These are phyloP conservation scores for Clarireedia hainanense DNA, from an alignment of 2,329 filamentous ascomycete genomes.

Conservation along the genomic window DNA sequence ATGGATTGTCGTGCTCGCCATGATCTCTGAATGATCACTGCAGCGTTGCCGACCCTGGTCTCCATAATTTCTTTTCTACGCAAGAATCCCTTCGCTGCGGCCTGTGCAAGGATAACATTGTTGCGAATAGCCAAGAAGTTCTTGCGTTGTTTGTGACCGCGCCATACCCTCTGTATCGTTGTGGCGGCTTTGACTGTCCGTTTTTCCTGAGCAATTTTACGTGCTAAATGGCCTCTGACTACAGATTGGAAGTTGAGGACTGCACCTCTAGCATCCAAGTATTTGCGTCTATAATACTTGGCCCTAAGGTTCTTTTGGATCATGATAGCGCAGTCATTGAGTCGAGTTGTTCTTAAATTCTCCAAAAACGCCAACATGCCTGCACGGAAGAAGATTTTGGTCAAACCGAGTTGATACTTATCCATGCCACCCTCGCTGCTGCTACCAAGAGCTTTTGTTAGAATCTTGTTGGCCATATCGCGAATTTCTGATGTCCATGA, in stretches of 20 bases:
- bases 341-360: slow-evolving; percentile 79
- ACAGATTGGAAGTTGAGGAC: slow-evolving; percentile 75
- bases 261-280: slow-evolving; percentile 75
- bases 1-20: slow-evolving; percentile 79
- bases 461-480: slow-evolving; percentile 86
- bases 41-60: slow-evolving; percentile 86
- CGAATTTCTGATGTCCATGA: slow-evolving; percentile 92
- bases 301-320: slow-evolving; percentile 97
- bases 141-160: slow-evolving; percentile 83
- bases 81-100: slow-evolving; percentile 84
- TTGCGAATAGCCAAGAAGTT: slow-evolving; percentile 69
- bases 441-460: slow-evolving; percentile 79
- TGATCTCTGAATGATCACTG: slow-evolving; percentile 78
- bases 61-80: slow-evolving; percentile 89
- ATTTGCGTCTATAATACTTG: slow-evolving; percentile 90
- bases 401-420: slow-evolving; percentile 95
- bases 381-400: slow-evolving; percentile 98
- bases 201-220: slow-evolving; percentile 70
- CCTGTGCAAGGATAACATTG: slow-evolving; percentile 82
- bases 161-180: slow-evolving; percentile 92
- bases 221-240: slow-evolving; percentile 68
- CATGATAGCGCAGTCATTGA: slow-evolving; percentile 92
- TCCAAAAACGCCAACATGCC: slow-evolving; percentile 98
- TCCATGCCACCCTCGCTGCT: slow-evolving; percentile 67
- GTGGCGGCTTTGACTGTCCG: slow-evolving; percentile 81